A percentile compares a stretch with the other conserved stretches of the same genome.
Evolutionary conservation across 148 eudicot species (phyloP).

Genomic region (Pharnaceum exiguum): DNA sequence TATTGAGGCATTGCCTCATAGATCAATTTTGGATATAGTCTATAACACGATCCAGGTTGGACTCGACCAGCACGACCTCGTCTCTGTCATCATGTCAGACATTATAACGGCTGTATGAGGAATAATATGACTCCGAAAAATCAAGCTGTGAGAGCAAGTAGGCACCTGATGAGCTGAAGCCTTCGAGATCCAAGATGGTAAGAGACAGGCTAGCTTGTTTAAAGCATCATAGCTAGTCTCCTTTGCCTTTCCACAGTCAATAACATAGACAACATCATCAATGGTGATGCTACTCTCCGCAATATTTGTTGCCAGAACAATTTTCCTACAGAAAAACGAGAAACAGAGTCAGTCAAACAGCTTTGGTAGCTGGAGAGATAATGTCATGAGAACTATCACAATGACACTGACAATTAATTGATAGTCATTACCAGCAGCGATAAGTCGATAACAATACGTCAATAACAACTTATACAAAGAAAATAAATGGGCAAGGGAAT

Average conservation of each 20-base stretch:
- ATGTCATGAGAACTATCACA: background rate
- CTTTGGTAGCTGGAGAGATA: background rate
- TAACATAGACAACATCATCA: slow-evolving; percentile 91
- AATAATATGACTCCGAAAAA: background rate
- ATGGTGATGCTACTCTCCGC: slow-evolving; percentile 98
- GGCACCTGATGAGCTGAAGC: slow-evolving; percentile 99
- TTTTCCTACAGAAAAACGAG: slow-evolving; percentile 52
- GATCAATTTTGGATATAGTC: slow-evolving; percentile 77
- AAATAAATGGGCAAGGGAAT: background rate
- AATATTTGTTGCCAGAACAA: slow-evolving; percentile 91
- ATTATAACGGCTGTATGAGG: background rate
- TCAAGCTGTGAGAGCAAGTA: background rate
- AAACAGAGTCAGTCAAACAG: slow-evolving; percentile 6
- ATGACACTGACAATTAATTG: background rate
- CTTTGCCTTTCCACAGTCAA: slow-evolving; percentile 97
- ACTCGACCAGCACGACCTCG: slow-evolving; percentile 99
- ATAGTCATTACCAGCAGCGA: too few species aligned
- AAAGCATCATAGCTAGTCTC: slow-evolving; percentile 98
- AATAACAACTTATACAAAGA: background rate
- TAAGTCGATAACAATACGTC: background rate
- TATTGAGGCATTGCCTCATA: slow-evolving; percentile 90
- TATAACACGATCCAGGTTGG: slow-evolving; percentile 89
- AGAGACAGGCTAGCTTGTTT: slow-evolving; percentile 89
- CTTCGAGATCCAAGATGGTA: slow-evolving; percentile 98
- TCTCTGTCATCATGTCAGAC: slow-evolving; percentile 44